Conservation (phyloP, 2,329 filamentous ascomycete genomes). For the Exophiala xenobiotica region DNA sequence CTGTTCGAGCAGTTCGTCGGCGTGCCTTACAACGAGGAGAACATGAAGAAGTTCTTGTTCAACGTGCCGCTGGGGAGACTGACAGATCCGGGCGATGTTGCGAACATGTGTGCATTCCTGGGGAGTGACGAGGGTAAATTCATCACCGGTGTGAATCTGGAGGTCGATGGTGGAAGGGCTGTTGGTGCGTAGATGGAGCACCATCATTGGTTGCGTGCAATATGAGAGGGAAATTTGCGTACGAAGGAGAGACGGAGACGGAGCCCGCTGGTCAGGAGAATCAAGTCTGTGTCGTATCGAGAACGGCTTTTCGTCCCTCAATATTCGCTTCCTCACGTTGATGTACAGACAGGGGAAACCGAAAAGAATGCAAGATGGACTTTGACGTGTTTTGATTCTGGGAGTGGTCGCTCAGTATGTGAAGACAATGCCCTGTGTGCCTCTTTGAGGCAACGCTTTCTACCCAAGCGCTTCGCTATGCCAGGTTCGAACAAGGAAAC, state of each 20-base stretch:
- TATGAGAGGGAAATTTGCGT: background rate
- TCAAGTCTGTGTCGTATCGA: no score
- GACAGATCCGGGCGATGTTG: constrained; percentile 59
- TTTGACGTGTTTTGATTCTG: no score
- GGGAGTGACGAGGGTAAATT: constrained; percentile 65
- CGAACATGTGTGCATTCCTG: constrained; percentile 68
- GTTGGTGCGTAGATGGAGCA: constrained; percentile 16
- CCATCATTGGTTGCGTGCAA: background rate
- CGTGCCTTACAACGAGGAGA: constrained; percentile 46
- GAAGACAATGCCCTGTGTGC: no score
- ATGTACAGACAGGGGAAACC: no score
- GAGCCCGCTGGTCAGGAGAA: no score
- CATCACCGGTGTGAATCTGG: constrained; percentile 48
- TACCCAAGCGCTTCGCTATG: no score
- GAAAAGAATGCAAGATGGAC: no score
- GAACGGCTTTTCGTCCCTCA: no score
- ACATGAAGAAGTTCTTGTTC: constrained; percentile 43
- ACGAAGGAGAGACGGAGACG: background rate
- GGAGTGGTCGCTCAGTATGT: no score
- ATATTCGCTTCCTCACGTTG: no score
- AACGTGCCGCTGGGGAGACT: constrained; percentile 47
- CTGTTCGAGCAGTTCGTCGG: constrained; percentile 50
- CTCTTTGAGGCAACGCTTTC: no score
- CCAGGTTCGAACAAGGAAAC: no score
- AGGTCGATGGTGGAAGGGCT: constrained; percentile 29